Evolutionary conservation across 2,329 filamentous ascomycete genomes (phyloP), one percentile per base, ranked within the genome.

Genomic region (Nemania sp.): DNA sequence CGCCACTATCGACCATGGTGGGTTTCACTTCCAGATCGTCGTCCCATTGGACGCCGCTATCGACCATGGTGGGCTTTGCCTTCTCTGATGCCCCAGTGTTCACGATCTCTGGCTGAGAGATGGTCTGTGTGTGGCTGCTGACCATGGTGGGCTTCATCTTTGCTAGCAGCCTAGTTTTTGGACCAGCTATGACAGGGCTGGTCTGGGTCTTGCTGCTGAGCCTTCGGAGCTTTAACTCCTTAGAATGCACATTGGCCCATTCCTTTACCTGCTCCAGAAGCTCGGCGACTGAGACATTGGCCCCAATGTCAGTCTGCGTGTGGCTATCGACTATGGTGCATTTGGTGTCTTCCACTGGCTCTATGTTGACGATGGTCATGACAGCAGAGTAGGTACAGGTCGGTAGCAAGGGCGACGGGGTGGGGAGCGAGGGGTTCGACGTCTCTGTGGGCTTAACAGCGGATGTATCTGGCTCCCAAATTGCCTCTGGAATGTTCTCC

Each of bases 41-140:
- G 35, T 60, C 58, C n/a, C 37, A 53, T 45, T 60, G 48, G 15
- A 48, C 35, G 17, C 35, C 17, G 17, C 35, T 21, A 42, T 25
- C n/a, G 3, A 17, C 37, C 32, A 37, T 43, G 3, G 7, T 29
- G 25, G 25, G 25, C 25, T 29, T 7, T 3, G 25, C 4, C 25
- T 29, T 29, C 25, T 29, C n/a, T n/a, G n/a, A n/a, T n/a, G n/a
- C n/a, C n/a, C n/a, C n/a, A n/a, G n/a, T n/a, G n/a, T n/a, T n/a
- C n/a, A n/a, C n/a, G n/a, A n/a, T n/a, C n/a, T n/a, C n/a, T n/a
- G n/a, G n/a, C n/a, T n/a, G n/a, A n/a, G n/a, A n/a, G n/a, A n/a
- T n/a, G n/a, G n/a, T n/a, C n/a, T n/a, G n/a, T n/a, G n/a, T n/a
- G n/a, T n/a, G n/a, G n/a, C n/a, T n/a, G n/a, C n/a, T n/a, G n/a